phyloP scores from a whole-genome alignment of 2,329 filamentous ascomycete species.

The Coniochaeta sp. region DNA sequence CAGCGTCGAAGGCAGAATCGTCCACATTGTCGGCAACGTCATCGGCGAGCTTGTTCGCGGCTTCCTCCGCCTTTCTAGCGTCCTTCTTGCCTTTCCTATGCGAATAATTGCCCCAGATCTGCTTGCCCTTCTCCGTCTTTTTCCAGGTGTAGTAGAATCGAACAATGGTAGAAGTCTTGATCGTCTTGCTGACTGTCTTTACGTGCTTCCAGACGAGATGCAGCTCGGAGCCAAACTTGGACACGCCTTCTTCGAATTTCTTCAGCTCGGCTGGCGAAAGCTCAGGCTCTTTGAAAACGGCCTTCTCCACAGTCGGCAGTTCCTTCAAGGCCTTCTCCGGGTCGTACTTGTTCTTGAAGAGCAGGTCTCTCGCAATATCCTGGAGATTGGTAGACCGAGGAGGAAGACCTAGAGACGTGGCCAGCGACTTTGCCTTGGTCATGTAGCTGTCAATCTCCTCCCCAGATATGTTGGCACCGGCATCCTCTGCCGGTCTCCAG shows the following conservation, averaged over 20 bases:
- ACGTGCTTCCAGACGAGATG: conserved; percentile 77
- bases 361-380: conserved; percentile 70
- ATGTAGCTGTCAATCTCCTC: conserved; percentile 71
- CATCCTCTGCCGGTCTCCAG: conserved; percentile 66
- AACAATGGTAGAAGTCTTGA: conserved; percentile 64
- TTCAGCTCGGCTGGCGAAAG: conserved; percentile 72
- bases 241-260: conserved; percentile 85
- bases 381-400: conserved; percentile 77
- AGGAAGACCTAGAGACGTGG: conserved; percentile 61
- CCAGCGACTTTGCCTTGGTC: conserved; percentile 55
- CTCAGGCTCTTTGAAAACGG: conserved; percentile 77
- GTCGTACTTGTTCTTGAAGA: conserved; percentile 67
- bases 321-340: conserved; percentile 61
- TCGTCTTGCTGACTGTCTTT: conserved; percentile 55
- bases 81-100: conserved; percentile 89
- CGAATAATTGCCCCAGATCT: conserved; percentile 85
- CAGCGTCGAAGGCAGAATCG: conserved; percentile 90
- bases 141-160: conserved; percentile 99
- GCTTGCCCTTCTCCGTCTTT: conserved; percentile 75
- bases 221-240: conserved; percentile 87
- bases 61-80: conserved; percentile 63
- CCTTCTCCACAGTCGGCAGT: conserved; percentile 59
- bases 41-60: conserved; percentile 71
- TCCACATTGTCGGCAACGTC: conserved; percentile 89
- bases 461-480: conserved; percentile 36